These are phyloP conservation scores for Hordeum pubiflorum DNA, from an alignment of 202 grass and related monocot genomes.

Conservation along the genomic window DNA sequence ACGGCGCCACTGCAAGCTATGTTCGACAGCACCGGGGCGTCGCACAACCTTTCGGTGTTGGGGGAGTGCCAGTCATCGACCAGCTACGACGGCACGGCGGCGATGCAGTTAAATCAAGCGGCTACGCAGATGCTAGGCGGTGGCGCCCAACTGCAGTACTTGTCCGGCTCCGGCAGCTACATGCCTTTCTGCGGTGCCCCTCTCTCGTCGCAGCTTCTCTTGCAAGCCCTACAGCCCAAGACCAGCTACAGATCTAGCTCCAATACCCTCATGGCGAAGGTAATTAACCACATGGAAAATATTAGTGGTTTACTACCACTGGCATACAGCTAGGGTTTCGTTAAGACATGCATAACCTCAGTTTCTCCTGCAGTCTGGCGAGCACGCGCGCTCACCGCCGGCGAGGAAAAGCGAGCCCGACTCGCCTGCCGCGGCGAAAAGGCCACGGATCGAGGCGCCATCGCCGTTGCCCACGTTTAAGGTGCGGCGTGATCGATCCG, in stretches of 20 bases:
- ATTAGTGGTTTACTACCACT: background rate
- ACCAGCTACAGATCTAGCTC: constrained; percentile 31
- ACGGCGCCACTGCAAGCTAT: constrained; percentile 4
- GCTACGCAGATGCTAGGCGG: constrained; percentile 13
- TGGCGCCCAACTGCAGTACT: constrained; percentile 14
- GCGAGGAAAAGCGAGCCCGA: constrained; percentile 44
- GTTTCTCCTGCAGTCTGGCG: constrained; percentile 28
- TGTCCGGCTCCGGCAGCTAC: constrained; percentile 15
- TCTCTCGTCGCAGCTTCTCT: constrained; percentile 46
- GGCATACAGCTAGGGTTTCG: constrained; percentile 31
- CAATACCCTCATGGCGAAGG: constrained; percentile 32
- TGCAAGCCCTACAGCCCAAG: constrained; percentile 51
- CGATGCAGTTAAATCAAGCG: background rate
- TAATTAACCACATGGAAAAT: constrained; percentile 13
- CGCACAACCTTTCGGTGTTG: constrained; percentile 19
- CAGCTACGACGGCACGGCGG: background rate
- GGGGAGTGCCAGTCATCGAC: constrained; percentile 19
- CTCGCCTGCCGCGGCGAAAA: constrained; percentile 36
- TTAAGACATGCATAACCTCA: background rate
- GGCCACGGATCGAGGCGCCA: constrained; percentile 70
- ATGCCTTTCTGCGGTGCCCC: constrained; percentile 33
- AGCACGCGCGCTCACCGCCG: constrained; percentile 36
- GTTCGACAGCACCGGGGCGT: constrained; percentile 1
- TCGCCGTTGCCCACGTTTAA: constrained; percentile 92
- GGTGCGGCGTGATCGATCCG: constrained; percentile 37